Conservation (phyloP, 2,329 filamentous ascomycete species). For the Fusarium paranaense region DNA sequence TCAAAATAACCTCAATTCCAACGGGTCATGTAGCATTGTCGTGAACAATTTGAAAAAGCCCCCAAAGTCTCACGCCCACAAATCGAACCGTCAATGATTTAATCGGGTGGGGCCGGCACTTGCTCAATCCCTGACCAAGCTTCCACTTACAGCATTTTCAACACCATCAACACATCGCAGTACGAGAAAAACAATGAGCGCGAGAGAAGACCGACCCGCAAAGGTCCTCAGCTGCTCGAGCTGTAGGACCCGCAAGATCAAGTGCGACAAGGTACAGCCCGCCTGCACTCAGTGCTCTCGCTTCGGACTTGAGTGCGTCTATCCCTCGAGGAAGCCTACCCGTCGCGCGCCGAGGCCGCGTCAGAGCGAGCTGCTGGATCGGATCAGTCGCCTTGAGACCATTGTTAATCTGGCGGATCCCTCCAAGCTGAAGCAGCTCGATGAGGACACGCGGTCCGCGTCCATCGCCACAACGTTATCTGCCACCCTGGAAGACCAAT, state of each 20-base stretch:
- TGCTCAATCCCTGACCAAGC: conserved; percentile 1
- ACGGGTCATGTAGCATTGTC: background rate
- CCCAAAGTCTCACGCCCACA: conserved; percentile 17
- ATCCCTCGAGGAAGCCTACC: conserved; percentile 58
- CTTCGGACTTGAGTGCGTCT: conserved; percentile 59
- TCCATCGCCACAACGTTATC: conserved; percentile 3
- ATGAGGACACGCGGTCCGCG: conserved; percentile 21
- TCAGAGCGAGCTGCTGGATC: conserved; percentile 57
- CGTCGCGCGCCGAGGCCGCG: conserved; percentile 54
- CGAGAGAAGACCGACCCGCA: conserved; percentile 24
- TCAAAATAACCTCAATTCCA: background rate
- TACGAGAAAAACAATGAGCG: conserved; percentile 27
- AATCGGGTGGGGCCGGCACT: conserved; percentile 27
- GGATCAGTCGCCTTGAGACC: conserved; percentile 57
- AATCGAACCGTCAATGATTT: conserved; percentile 26
- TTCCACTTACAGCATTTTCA: conserved; percentile 25
- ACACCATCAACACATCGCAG: background rate
- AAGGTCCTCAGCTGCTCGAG: conserved; percentile 65
- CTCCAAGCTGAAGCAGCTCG: conserved; percentile 42
- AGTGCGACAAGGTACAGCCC: conserved; percentile 67
- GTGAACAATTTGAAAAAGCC: background rate
- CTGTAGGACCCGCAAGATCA: conserved; percentile 74
- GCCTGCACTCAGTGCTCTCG: conserved; percentile 64
- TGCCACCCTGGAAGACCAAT: conserved; percentile 26
- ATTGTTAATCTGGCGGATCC: conserved; percentile 59